Percentiles rank a stretch among this genome's conserved stretches.
These are phyloP conservation scores for Didymella sp. DNA, from an alignment of 2,329 filamentous ascomycete species.

Conservation along the genomic window DNA sequence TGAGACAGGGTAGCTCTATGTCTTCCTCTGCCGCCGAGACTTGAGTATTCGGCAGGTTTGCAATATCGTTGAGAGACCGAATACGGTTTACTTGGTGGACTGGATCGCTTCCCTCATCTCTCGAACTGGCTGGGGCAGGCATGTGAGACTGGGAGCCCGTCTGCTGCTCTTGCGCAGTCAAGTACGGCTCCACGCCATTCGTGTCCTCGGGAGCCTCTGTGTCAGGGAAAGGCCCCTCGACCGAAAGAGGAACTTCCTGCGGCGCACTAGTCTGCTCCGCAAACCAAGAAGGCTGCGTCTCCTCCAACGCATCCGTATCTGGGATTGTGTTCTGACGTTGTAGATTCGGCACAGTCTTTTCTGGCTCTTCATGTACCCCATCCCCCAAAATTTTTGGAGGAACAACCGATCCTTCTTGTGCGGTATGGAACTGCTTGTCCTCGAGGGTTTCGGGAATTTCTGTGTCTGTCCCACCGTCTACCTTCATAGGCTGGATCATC, in stretches of 20 bases:
- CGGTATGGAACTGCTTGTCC: conserved; percentile 2
- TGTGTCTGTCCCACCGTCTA: conserved; percentile 20
- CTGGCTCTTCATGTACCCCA: background rate
- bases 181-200: conserved; percentile 33
- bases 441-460: conserved; percentile 38
- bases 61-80: conserved; percentile 48
- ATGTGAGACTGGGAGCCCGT: conserved; percentile 33
- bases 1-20: conserved; percentile 43
- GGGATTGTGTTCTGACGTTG: conserved; percentile 42
- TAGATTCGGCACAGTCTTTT: conserved; percentile 19
- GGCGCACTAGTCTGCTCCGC: conserved; percentile 3
- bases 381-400: background rate
- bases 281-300: conserved; percentile 42
- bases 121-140: conserved; percentile 20
- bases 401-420: background rate
- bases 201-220: conserved; percentile 16
- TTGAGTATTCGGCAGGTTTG: conserved; percentile 45
- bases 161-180: conserved; percentile 51
- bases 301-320: conserved; percentile 45
- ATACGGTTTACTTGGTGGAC: conserved; percentile 20
- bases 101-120: conserved; percentile 25
- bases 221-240: background rate
- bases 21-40: conserved; percentile 41
- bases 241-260: background rate
- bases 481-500: conserved; percentile 19